Conservation (phyloP, 805 yeast genomes). For the Torulaspora delbrueckii region DNA sequence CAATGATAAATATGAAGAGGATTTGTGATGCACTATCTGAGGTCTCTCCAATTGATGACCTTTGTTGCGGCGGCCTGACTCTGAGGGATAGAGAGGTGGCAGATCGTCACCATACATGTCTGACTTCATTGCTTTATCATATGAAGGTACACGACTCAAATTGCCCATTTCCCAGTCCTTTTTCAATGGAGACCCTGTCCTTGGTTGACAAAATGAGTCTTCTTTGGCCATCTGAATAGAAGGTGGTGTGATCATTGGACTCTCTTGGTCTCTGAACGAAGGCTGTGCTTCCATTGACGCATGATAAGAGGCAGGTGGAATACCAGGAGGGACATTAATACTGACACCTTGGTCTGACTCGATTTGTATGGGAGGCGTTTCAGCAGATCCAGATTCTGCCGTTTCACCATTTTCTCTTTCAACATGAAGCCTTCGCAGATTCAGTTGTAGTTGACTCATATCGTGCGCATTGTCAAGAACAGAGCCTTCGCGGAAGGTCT, state of each 20-base stretch:
- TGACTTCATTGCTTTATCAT: slow-evolving; percentile 66
- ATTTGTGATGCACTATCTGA: slow-evolving; percentile 25
- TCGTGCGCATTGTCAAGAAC: slow-evolving; percentile 25
- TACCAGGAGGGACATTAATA: not conserved
- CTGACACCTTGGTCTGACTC: not conserved
- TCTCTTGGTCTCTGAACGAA: not conserved
- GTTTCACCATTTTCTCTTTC: slow-evolving; percentile 14
- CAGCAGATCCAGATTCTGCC: not conserved
- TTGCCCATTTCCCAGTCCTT: slow-evolving; percentile 41
- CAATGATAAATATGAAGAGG: slow-evolving; percentile 19
- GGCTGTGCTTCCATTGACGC: slow-evolving; percentile 1
- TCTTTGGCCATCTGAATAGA: slow-evolving; percentile 54
- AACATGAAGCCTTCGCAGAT: slow-evolving; percentile 17
- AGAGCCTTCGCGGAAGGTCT: slow-evolving; percentile 24
- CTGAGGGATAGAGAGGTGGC: slow-evolving; percentile 60
- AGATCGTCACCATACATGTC: slow-evolving; percentile 47
- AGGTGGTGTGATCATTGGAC: slow-evolving; percentile 44
- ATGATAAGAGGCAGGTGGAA: not conserved
- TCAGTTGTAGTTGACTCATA: slow-evolving; percentile 32
- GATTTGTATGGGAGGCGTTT: not conserved
- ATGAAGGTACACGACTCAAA: slow-evolving; percentile 76
- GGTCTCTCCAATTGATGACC: slow-evolving; percentile 26
- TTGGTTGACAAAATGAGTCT: slow-evolving; percentile 41
- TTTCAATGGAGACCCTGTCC: slow-evolving; percentile 20
- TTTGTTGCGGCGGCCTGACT: not conserved